These are phyloP conservation scores for Wallemia hederae DNA, from an alignment of 1,284 basidiomycete species.

Conservation along the genomic window DNA sequence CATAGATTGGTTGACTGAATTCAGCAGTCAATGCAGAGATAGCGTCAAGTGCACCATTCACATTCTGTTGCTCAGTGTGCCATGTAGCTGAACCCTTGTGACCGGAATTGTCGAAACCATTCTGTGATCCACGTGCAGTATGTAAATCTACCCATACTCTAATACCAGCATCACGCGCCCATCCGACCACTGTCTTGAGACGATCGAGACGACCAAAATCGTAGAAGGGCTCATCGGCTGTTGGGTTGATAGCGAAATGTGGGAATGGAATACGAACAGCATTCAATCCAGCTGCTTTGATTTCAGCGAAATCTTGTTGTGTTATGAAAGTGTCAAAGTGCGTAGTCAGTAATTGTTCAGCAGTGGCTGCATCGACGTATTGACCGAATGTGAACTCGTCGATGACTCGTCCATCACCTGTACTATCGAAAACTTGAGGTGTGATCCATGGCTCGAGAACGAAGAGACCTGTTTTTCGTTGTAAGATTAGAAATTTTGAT, in stretches of 20 bases:
- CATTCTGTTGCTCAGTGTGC: not conserved
- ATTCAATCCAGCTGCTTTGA: not conserved
- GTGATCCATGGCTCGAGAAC: not conserved
- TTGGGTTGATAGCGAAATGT: not conserved
- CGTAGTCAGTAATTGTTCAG: not conserved
- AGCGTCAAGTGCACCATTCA: not conserved
- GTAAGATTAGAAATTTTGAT: too few relatives aligned
- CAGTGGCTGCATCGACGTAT: not conserved
- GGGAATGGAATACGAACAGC: not conserved
- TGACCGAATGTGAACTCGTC: not conserved
- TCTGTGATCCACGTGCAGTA: conserved; percentile 15
- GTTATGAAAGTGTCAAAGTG: not conserved
- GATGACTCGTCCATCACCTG: not conserved
- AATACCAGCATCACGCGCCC: conserved; percentile 20
- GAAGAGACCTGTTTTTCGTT: not conserved
- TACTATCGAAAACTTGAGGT: not conserved
- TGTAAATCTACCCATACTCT: conserved; percentile 29
- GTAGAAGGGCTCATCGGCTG: conserved; percentile 6
- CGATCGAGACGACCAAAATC: conserved; percentile 18
- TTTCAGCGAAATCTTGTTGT: not conserved
- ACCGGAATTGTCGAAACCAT: conserved; percentile 1
- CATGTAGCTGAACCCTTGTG: not conserved
- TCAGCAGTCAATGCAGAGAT: not conserved
- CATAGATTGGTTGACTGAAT: not conserved
- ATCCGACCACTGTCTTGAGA: conserved; percentile 30